Evolutionary conservation across 1,284 basidiomycete genomes (phyloP).

Genomic region (Cutaneotrichosporon cavernicola): DNA sequence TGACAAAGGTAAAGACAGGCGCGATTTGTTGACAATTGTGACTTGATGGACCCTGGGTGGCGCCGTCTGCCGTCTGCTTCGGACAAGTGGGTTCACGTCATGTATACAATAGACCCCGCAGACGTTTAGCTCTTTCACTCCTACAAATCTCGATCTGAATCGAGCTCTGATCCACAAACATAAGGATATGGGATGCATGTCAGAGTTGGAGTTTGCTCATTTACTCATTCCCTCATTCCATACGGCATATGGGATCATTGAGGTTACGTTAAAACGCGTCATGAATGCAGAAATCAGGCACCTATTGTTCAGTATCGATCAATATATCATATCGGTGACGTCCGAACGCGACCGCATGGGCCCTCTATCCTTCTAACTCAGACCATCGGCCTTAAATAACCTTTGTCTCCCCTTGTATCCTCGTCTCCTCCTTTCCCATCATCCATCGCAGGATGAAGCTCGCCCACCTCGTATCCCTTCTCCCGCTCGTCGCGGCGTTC

Average conservation of each 20-base stretch:
- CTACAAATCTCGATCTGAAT: no score
- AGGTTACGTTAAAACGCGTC: not conserved
- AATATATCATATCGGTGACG: not conserved
- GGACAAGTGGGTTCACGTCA: no score
- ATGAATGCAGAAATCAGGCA: constrained; percentile 3
- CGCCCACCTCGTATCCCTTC: constrained; percentile 16
- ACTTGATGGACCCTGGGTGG: not conserved
- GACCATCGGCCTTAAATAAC: not conserved
- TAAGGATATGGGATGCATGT: no score
- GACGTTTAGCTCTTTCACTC: not conserved
- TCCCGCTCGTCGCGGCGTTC: constrained; percentile 30
- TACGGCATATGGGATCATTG: not conserved
- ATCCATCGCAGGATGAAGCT: constrained; percentile 16
- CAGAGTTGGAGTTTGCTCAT: no score
- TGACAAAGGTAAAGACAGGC: constrained; percentile 1
- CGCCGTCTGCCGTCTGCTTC: not conserved
- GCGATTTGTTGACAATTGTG: constrained; percentile 2
- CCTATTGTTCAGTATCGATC: not conserved
- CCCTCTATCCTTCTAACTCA: not conserved
- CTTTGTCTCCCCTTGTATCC: not conserved
- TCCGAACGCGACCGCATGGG: not conserved
- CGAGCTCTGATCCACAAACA: not conserved
- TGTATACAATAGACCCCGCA: not conserved
- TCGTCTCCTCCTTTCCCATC: constrained; percentile 1
- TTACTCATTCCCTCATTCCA: no score